A percentile compares a stretch with the other conserved stretches of the same genome.
Evolutionary conservation across 257 asterid genomes (phyloP).

Genomic region (Solanum boliviense): DNA sequence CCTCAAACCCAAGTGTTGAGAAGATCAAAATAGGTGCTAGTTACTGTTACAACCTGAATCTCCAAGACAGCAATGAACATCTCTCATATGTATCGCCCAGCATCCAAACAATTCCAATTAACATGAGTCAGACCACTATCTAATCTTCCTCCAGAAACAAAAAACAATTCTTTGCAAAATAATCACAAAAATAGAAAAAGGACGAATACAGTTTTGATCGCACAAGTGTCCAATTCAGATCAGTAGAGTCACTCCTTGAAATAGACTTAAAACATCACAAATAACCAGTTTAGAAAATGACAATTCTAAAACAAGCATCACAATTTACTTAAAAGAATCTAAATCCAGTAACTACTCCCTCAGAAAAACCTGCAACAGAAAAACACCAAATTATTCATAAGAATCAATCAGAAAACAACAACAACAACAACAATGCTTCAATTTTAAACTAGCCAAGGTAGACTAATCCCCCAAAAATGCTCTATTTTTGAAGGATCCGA

Average conservation of each 20-base stretch:
- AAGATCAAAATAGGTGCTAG: constrained; percentile 5
- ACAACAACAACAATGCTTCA: background rate
- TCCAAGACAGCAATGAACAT: constrained; percentile 29
- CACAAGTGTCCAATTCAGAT: constrained; percentile 8
- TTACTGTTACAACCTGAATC: constrained; percentile 30
- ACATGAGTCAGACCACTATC: constrained; percentile 19
- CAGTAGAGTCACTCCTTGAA: constrained; percentile 9
- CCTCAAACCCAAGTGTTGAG: background rate
- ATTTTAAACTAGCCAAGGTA: background rate
- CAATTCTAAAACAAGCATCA: background rate
- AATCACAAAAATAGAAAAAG: background rate
- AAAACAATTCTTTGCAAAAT: background rate
- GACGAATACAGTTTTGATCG: background rate
- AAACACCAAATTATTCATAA: constrained; percentile 11
- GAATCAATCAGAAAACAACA: background rate
- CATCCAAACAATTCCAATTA: constrained; percentile 26
- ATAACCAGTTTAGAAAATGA: constrained; percentile 11
- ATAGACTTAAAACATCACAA: background rate
- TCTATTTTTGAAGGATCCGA: background rate
- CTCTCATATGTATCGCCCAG: constrained; percentile 13
- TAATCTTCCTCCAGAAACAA: background rate
- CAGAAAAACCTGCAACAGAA: constrained; percentile 53
- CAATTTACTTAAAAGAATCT: background rate
- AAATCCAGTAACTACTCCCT: constrained; percentile 14
- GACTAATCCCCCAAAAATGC: background rate